Conservation (phyloP, 2,329 filamentous ascomycete genomes). For the Diaporthe batatas region DNA sequence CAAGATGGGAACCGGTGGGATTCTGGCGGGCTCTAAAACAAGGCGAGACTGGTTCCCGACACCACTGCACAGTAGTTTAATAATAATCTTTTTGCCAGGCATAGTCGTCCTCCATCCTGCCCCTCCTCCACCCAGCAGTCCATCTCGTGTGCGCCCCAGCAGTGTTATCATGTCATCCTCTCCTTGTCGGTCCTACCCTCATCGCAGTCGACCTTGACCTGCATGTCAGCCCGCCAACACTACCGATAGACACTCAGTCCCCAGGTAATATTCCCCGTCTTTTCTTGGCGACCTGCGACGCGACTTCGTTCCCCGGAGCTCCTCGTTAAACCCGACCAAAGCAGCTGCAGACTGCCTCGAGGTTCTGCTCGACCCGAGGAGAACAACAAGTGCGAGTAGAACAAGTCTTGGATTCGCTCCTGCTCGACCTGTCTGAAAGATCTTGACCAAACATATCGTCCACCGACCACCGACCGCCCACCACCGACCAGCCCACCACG, state of each 20-base stretch:
- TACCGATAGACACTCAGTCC: not conserved
- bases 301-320: slow-evolving; percentile 14
- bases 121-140: not conserved
- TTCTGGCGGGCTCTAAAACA: slow-evolving; percentile 23
- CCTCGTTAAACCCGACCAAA: slow-evolving; percentile 2
- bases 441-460: not conserved
- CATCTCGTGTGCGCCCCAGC: not conserved
- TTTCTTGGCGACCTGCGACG: slow-evolving; percentile 17
- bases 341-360: not conserved
- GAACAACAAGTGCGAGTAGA: not conserved
- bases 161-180: slow-evolving; percentile 28
- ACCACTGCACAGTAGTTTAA: not conserved
- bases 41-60: slow-evolving; percentile 20
- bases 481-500: slow-evolving; percentile 1
- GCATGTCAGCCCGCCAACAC: slow-evolving; percentile 18
- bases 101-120: slow-evolving; percentile 1
- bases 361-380: not conserved
- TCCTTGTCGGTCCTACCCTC: not conserved
- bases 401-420: not conserved
- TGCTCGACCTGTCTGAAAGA: not conserved
- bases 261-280: not conserved
- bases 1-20: not conserved
- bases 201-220: slow-evolving; percentile 22
- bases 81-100: not conserved
- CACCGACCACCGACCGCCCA: not conserved